Base-by-base conservation (phyloP, 2,329 filamentous ascomycete species). In the Pseudogymnoascus sp. region DNA sequence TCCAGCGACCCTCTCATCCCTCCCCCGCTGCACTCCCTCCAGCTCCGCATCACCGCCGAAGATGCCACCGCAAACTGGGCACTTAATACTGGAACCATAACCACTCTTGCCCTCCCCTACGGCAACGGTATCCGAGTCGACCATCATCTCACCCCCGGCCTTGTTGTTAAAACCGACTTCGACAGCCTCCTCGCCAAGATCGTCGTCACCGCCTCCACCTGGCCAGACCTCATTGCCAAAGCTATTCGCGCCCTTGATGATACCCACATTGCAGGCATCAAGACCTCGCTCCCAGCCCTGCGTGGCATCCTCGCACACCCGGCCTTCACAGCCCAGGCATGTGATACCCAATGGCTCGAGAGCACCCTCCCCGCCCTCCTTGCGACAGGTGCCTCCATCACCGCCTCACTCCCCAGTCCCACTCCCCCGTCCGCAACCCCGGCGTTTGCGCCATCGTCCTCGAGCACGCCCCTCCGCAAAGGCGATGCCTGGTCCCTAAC, bases 291-390 rank as follows among this genome's bases (percentile, higher is more conserved):
- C 14, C 74, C 77, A 59, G 72, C 86, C 1, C 75, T 88, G 0
- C 74, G 77, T 40, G 83, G 79, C 0, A 82, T 87, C 14, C 73
- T 85, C 4, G 72, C 74, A 0, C 80, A 82, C 66, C 67, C 73
- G 1, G 78, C 81, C 44, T 86, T 88, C 66, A 62, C 75, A 0
- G 65, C 71, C 0, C 79, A 81, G 7, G 65, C 66, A 1, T 81
- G 80, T 64, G 80, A 85, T 66, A 86, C 82, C 0, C 78, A 79
- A 67, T 86, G 85, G 85, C 75, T 87, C 1, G 82, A 84, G 70
- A 66, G 69, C 16, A 77, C 80, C 29, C 75, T 86, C 2, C 67
- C 65, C 60, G 65, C 59, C 16, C 53, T 75, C 42, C 67, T 74
- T 14, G 62, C 69, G 74, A 64, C 74, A 68, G 59, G 72, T 69